Percentiles rank a stretch among this genome's conserved stretches.
Evolutionary conservation across 129 eudicot species (phyloP).

Genomic region (Glebionis coronaria): DNA sequence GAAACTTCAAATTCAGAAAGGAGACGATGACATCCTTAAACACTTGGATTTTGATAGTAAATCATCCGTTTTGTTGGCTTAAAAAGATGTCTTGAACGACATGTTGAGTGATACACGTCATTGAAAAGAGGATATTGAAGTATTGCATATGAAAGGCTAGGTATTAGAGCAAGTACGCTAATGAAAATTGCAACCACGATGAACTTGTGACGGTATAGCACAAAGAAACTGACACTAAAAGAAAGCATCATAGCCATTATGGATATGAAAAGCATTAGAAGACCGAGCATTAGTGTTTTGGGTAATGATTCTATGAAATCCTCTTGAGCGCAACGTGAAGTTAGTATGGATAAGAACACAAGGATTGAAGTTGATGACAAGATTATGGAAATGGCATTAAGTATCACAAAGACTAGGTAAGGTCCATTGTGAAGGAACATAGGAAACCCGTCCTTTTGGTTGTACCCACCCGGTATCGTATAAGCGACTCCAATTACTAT

Average conservation of each 20-base stretch:
- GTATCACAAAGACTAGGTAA: slow-evolving; percentile 8
- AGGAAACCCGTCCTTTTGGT: slow-evolving; percentile 6
- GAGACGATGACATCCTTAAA: not conserved
- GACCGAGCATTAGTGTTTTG: not conserved
- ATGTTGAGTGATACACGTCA: not conserved
- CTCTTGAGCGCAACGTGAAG: slow-evolving; percentile 14
- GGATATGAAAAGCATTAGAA: slow-evolving; percentile 9
- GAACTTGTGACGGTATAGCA: slow-evolving; percentile 13
- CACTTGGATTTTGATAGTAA: not conserved
- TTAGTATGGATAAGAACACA: slow-evolving; percentile 15
- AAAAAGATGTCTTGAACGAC: slow-evolving; percentile 3
- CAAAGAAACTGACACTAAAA: slow-evolving; percentile 12
- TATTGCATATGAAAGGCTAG: not conserved
- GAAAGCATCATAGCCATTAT: slow-evolving; percentile 14
- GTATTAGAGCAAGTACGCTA: slow-evolving; percentile 1
- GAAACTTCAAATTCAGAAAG: not conserved
- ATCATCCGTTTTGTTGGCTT: slow-evolving; percentile 14
- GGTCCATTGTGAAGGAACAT: slow-evolving; percentile 1
- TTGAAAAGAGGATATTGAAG: slow-evolving; percentile 10
- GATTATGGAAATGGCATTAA: slow-evolving; percentile 13
- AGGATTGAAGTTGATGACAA: slow-evolving; percentile 6
- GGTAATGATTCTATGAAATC: slow-evolving; percentile 14
- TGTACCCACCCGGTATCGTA: slow-evolving; percentile 9
- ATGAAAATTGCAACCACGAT: not conserved
- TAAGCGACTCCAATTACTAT: slow-evolving; percentile 13